Conservation (phyloP, 441 rosid genomes). For the Theobroma grandiflorum region DNA sequence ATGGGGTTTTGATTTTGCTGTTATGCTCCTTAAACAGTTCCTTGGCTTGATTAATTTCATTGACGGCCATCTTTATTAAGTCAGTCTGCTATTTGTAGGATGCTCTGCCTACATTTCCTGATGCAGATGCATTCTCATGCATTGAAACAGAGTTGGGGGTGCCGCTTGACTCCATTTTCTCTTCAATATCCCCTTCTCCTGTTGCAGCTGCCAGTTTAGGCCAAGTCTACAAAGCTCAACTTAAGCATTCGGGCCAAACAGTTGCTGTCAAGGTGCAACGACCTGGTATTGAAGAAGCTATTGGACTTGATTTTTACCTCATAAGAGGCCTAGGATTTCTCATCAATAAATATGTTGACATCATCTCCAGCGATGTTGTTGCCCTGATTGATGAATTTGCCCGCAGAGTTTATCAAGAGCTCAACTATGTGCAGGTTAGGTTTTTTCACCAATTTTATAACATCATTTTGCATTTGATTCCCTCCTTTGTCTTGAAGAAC, state of each 20-base stretch:
- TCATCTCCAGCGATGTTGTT: conserved; percentile 76
- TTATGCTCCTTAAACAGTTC: neutral
- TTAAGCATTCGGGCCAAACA: conserved; percentile 67
- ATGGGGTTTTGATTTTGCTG: neutral
- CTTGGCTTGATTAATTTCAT: neutral
- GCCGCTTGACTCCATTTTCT: conserved; percentile 75
- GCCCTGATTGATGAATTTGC: conserved; percentile 90
- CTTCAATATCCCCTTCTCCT: conserved; percentile 78
- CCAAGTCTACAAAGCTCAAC: conserved; percentile 94
- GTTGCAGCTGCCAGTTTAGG: conserved; percentile 97
- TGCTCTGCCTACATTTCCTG: conserved; percentile 92
- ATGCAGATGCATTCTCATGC: conserved; percentile 87
- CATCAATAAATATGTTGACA: conserved; percentile 71
- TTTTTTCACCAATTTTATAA: conserved; percentile 24
- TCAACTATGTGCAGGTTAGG: conserved; percentile 86
- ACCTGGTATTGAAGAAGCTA: conserved; percentile 86
- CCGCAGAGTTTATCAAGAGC: conserved; percentile 86
- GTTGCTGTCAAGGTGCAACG: conserved; percentile 93
- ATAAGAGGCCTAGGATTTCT: conserved; percentile 76
- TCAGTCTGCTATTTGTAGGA: conserved; percentile 55
- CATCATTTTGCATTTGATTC: conserved; percentile 2
- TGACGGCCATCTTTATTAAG: no score
- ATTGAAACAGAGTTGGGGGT: conserved; percentile 86
- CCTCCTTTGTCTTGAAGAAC: neutral
- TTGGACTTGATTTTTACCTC: conserved; percentile 93